phyloP scores from a whole-genome alignment of 2,329 filamentous ascomycete species.

The Pseudocercospora fijiensis region DNA sequence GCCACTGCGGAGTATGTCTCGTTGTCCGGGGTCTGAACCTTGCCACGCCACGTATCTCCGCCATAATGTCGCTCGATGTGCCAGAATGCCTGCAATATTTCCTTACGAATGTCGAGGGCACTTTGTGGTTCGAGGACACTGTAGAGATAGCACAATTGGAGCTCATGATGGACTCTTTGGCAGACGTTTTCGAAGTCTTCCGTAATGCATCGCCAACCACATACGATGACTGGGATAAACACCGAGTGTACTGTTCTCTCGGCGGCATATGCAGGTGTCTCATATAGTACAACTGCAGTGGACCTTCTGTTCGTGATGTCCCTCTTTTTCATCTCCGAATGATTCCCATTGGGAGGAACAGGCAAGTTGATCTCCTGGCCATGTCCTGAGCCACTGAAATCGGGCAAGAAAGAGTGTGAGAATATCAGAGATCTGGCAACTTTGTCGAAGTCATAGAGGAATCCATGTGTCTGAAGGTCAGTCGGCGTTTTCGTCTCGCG shows the following conservation, averaged over 20 bases:
- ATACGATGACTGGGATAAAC: background rate
- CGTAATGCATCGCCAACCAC: background rate
- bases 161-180: background rate
- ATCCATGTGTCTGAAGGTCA: background rate
- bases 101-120: background rate
- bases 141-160: background rate
- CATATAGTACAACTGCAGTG: background rate
- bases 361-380: background rate
- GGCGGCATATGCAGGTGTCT: background rate
- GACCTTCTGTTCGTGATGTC: background rate
- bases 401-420: background rate
- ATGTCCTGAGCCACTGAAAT: background rate
- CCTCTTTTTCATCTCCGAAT: background rate
- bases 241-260: background rate
- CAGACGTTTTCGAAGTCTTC: background rate
- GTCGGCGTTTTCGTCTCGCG: background rate
- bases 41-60: background rate
- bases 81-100: background rate
- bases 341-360: background rate
- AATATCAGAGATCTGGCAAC: background rate
- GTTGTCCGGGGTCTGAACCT: background rate
- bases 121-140: background rate
- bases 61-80: background rate
- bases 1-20: background rate
- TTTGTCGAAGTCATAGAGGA: background rate